These are phyloP conservation scores for Melampsora americana DNA, from an alignment of 1,284 basidiomycete genomes.

Conservation along the genomic window DNA sequence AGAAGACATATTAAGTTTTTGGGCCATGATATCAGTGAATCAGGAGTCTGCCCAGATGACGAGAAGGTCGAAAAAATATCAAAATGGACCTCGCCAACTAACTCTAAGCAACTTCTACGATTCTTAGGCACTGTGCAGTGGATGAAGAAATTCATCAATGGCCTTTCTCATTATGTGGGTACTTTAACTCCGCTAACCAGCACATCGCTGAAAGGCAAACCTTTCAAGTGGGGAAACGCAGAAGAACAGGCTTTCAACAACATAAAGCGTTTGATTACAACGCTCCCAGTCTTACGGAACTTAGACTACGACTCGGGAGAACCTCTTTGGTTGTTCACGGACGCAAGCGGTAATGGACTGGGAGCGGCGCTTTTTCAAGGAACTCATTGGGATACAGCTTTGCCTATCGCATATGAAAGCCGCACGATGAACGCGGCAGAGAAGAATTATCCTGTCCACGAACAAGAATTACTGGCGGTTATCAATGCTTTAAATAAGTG, in stretches of 20 bases:
- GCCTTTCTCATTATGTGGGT: slow-evolving; percentile 53
- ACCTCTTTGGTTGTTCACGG: slow-evolving; percentile 39
- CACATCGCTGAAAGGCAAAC: slow-evolving; percentile 48
- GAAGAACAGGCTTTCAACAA: slow-evolving; percentile 3
- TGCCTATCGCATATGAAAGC: slow-evolving; percentile 42
- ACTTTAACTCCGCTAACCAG: slow-evolving; percentile 54
- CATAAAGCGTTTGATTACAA: background rate
- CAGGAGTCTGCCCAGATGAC: slow-evolving; percentile 55
- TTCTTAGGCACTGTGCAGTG: too few relatives aligned
- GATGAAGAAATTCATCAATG: too few relatives aligned
- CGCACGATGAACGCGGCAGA: slow-evolving; percentile 40
- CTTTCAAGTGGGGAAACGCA: slow-evolving; percentile 49
- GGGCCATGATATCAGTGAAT: slow-evolving; percentile 53
- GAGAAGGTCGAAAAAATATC: slow-evolving; percentile 50
- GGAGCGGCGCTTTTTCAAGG: slow-evolving; percentile 44
- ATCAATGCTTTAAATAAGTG: slow-evolving; percentile 36
- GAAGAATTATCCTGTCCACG: slow-evolving; percentile 44
- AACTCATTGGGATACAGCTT: background rate
- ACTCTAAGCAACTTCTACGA: too few relatives aligned
- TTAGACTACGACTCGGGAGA: slow-evolving; percentile 50
- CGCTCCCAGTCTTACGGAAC: slow-evolving; percentile 49
- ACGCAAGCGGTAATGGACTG: slow-evolving; percentile 26
- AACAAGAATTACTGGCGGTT: slow-evolving; percentile 45
- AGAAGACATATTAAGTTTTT: slow-evolving; percentile 52
- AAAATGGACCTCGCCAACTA: too few relatives aligned